These are phyloP conservation scores for Malus asiatica DNA, from an alignment of 306 rosid genomes.

Conservation along the genomic window DNA sequence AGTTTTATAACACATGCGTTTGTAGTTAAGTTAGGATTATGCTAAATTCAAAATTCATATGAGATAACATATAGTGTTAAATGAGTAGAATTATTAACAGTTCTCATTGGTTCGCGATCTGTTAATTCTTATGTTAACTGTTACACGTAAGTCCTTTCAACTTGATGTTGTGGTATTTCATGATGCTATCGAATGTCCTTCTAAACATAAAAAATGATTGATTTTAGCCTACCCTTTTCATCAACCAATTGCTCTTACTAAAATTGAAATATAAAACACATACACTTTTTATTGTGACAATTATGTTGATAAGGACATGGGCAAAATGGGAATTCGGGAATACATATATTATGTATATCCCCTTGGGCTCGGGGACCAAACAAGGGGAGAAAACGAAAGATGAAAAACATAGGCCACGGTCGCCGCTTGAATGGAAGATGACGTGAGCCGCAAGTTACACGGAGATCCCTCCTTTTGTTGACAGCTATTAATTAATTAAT, in stretches of 20 bases:
- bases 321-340: conserved; percentile 13
- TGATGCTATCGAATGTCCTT: too few species aligned
- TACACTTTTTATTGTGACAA: not conserved
- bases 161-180: too few species aligned
- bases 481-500: not conserved
- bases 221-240: too few species aligned
- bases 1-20: too few species aligned
- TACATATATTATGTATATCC: not conserved
- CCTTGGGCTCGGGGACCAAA: conserved; percentile 12
- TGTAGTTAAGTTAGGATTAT: too few species aligned
- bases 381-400: not conserved
- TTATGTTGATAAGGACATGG: not conserved
- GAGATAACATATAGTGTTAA: too few species aligned
- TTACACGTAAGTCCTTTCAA: too few species aligned
- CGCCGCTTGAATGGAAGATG: conserved; percentile 4
- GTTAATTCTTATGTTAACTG: accelerated
- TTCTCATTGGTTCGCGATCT: accelerated
- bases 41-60: too few species aligned
- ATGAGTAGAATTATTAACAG: accelerated
- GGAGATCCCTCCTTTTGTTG: not conserved
- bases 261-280: not conserved
- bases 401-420: not conserved
- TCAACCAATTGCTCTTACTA: too few species aligned
- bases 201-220: too few species aligned
- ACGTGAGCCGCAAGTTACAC: conserved; percentile 14